These are phyloP conservation scores for Hydnomerulius pinastri DNA, from an alignment of 768 basidiomycete species.

Conservation along the genomic window DNA sequence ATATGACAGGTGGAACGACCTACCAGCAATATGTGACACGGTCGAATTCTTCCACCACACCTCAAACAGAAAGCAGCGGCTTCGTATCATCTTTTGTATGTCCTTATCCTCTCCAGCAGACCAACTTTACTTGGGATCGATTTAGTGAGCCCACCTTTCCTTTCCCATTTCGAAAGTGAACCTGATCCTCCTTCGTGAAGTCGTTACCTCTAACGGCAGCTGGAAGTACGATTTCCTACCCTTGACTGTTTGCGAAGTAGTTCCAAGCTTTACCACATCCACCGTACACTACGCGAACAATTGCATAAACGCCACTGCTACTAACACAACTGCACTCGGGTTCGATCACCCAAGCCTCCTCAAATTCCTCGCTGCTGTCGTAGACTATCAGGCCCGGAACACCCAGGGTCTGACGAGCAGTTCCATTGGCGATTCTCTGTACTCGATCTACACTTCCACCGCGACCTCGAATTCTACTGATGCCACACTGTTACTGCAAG, in stretches of 20 bases:
- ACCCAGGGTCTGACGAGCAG: constrained; percentile 2
- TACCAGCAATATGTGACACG: constrained; percentile 3
- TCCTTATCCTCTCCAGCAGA: not conserved
- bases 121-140: not conserved
- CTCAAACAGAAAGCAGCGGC: not conserved
- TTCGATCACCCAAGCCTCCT: not conserved
- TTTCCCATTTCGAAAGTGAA: not conserved
- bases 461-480: not conserved
- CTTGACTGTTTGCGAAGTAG: constrained; percentile 9
- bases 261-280: constrained; percentile 6
- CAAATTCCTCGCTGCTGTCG: constrained; percentile 1
- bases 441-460: constrained; percentile 2
- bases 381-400: not conserved
- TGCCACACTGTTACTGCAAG: not conserved
- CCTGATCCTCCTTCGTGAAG: not conserved
- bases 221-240: constrained; percentile 9
- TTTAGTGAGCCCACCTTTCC: constrained; percentile 1
- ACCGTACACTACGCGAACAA: constrained; percentile 3
- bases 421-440: constrained; percentile 3
- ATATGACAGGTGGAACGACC: not conserved
- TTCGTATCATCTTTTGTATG: constrained; percentile 12
- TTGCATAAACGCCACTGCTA: not conserved
- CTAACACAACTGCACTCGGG: not conserved
- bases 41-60: not conserved
- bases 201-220: not conserved